Base-by-base conservation (phyloP, 169 alveolate species). In the Amoebophrya sp. region DNA sequence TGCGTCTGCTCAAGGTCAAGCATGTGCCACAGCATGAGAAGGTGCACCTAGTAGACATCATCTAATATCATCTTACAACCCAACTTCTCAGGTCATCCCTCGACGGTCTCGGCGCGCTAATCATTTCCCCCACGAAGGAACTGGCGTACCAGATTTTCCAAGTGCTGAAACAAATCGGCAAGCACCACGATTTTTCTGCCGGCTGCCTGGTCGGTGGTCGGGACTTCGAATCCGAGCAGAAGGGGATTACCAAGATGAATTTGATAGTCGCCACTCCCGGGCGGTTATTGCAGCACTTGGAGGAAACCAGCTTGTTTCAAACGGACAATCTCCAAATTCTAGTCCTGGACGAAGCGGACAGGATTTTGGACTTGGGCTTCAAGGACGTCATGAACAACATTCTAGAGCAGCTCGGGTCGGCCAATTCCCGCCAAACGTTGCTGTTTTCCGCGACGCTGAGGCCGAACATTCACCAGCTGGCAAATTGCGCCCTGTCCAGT, bases 201-300 rank as follows among this genome's bases (percentile, higher is more conserved):
- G 99, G 98, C 0, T 95, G 98, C 89, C 94, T 97, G 40, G 97
- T 97, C 39, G 99, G 99, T 33, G 99, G 99, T 23, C 96, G 97
- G 93, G 96, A 96, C 92, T 77, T 96, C n/a, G 89, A 93, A 39
- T 95, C 94, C 38, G 99, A 98, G 93, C 93, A 98, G 95, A 93
- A 95, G 93, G 94, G 97, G 92, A 40, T 95, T 7, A 47, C 94
- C 95, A 40, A 93, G 92, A 41, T 94, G 96, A 97, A 96, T 90
- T 95, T 98, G 54, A 92, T 98, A 89, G 97, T 98, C 39, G 97
- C 98, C 23, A 97, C 99, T 32, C 99, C 99, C n/a, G 99, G 99
- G 39, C 95, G 99, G 93, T 94, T 98, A 14, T 94, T 97, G n/a
- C 97, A 97, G 93, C 99, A 98, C 94, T 95, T 97, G 96, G 97